Percentiles rank a stretch among this genome's conserved stretches.
phyloP scores from a whole-genome alignment of 2,329 filamentous ascomycete species.

The Epichloe gansuensis region DNA sequence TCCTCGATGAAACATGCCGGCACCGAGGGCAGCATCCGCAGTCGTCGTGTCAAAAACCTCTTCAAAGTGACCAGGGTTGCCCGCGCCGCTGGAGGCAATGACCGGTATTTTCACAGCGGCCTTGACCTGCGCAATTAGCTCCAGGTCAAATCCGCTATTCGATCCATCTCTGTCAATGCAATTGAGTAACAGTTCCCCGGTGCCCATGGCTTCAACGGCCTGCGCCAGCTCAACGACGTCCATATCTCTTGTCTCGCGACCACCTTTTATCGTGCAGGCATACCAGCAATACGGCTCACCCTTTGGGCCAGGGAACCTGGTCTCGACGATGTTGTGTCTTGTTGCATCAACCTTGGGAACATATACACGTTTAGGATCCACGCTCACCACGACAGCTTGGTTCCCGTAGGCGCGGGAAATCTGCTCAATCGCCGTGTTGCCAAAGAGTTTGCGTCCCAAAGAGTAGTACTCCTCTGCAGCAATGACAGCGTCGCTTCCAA shows the following conservation, averaged over 20 bases:
- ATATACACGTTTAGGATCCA: constrained; percentile 89
- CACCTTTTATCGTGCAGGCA: constrained; percentile 92
- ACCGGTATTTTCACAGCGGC: constrained; percentile 79
- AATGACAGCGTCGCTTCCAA: constrained; percentile 86
- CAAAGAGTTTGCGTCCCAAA: constrained; percentile 54
- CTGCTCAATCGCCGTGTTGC: constrained; percentile 85
- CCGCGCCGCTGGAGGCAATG: constrained; percentile 87
- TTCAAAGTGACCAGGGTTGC: constrained; percentile 74
- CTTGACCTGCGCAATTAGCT: constrained; percentile 84
- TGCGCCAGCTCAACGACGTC: constrained; percentile 80
- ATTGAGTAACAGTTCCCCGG: constrained; percentile 89
- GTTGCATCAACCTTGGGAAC: constrained; percentile 59
- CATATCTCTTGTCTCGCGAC: constrained; percentile 84
- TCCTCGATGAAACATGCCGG: constrained; percentile 93
- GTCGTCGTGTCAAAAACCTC: constrained; percentile 79
- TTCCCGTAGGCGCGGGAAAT: constrained; percentile 90
- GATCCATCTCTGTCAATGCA: constrained; percentile 96
- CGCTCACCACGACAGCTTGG: constrained; percentile 90
- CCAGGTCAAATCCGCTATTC: constrained; percentile 87
- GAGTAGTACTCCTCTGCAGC: constrained; percentile 87
- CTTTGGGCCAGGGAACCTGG: constrained; percentile 54
- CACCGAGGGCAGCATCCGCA: constrained; percentile 86
- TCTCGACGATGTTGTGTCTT: constrained; percentile 62
- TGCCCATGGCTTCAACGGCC: constrained; percentile 91
- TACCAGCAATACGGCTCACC: constrained; percentile 89